Percentiles rank a stretch among this genome's conserved stretches.
These are phyloP conservation scores for Chlorella sp. DNA, from an alignment of 139 green algal species.

Conservation along the genomic window DNA sequence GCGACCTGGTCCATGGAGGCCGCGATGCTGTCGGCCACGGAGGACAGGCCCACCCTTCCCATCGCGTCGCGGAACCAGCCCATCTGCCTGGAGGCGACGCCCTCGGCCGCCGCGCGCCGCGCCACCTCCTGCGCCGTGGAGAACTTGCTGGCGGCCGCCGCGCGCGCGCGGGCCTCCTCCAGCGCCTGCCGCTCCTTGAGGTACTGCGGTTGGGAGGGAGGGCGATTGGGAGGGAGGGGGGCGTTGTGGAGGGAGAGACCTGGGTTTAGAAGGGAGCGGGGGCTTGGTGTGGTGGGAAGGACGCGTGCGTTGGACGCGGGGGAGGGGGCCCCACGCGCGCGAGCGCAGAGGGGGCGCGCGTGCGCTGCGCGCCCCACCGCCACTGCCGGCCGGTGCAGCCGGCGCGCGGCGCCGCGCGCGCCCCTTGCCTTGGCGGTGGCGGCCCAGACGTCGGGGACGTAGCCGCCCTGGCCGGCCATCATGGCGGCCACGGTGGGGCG, in stretches of 20 bases:
- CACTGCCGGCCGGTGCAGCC: no score
- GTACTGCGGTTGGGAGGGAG: no score
- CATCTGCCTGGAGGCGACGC: conserved; percentile 16
- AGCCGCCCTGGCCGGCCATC: conserved; percentile 70
- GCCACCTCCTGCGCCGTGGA: conserved; percentile 60
- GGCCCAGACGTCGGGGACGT: conserved; percentile 44
- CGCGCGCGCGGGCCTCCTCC: conserved; percentile 52
- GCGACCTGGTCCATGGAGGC: conserved; percentile 18
- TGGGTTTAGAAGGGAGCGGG: no score
- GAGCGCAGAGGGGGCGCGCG: no score
- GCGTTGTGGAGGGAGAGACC: no score
- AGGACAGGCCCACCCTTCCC: conserved; percentile 15
- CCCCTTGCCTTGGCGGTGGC: conserved; percentile 29
- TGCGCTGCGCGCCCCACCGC: no score
- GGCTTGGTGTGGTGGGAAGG: no score
- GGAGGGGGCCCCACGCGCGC: no score
- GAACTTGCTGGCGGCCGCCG: conserved; percentile 54
- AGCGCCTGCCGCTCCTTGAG: conserved; percentile 48
- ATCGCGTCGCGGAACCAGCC: conserved; percentile 37
- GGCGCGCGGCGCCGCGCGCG: no score
- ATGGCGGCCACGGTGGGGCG: conserved; percentile 77
- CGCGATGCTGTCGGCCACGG: not conserved
- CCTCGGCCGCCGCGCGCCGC: conserved; percentile 41
- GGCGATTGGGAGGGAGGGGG: no score
- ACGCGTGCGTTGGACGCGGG: no score